phyloP scores from a whole-genome alignment of 352 stramenopile genomes.

The Phytophthora sansomeana region DNA sequence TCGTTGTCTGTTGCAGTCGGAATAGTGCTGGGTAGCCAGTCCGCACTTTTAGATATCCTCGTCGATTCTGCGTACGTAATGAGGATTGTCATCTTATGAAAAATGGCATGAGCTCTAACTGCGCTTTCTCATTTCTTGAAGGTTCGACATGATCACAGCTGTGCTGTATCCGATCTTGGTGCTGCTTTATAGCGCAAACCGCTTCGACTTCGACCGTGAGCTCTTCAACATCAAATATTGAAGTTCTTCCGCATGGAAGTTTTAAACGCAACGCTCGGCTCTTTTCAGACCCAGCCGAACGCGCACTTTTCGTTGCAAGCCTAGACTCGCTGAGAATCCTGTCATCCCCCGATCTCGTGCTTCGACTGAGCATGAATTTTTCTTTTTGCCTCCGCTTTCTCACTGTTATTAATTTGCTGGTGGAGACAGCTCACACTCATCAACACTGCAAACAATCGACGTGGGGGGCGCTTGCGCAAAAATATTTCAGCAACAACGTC shows the following conservation, averaged over 20 bases:
- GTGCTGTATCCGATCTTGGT: conserved; percentile 31
- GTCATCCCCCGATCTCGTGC: conserved; percentile 15
- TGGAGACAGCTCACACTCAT: conserved; percentile 12
- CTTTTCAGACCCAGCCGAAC: conserved; percentile 30
- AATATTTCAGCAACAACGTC: conserved; percentile 2
- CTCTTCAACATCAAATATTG: conserved; percentile 21
- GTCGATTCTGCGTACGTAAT: conserved; percentile 24
- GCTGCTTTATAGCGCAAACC: conserved; percentile 25
- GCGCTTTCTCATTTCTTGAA: not conserved
- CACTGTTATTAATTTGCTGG: conserved; percentile 26
- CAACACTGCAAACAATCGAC: conserved; percentile 6
- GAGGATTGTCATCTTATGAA: not conserved
- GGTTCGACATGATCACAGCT: conserved; percentile 42
- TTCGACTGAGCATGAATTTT: conserved; percentile 40
- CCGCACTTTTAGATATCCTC: conserved; percentile 33
- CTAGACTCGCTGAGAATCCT: conserved; percentile 37
- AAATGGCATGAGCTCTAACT: not conserved
- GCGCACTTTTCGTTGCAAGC: conserved; percentile 26
- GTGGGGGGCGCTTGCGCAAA: conserved; percentile 16
- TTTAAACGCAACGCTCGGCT: conserved; percentile 32
- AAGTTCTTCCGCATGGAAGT: conserved; percentile 11
- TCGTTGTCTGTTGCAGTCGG: conserved; percentile 16
- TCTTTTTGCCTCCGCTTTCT: conserved; percentile 42
- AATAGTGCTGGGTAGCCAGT: conserved; percentile 23
- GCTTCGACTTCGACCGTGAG: conserved; percentile 41